Base-by-base conservation (phyloP, 805 yeast genomes). In the Cyberlindnera bimundalis region DNA sequence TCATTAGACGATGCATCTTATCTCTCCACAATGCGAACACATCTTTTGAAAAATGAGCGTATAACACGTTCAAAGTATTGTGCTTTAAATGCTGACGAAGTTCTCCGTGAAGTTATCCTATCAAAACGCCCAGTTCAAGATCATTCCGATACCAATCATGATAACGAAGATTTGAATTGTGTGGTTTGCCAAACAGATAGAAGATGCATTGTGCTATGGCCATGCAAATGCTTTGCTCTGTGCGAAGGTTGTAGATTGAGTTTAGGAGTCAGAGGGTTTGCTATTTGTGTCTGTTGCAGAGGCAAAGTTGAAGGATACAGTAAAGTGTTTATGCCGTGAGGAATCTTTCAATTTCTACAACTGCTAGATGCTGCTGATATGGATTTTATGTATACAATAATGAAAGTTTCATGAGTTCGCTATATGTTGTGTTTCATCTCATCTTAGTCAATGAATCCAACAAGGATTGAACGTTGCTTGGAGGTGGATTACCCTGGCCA, bases 131-230 rank as follows among this genome's bases (percentile, higher is more conserved):
- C 46, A 26, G 29, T 33, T 17, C 31, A 29, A 5, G 24, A 17
- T 7, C 25, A 39, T 11, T 21, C 42, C 32, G 17, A 36, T 9
- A 29, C 41, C 10, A 54, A 52, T 8, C 55, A 51, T 13, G 60
- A 59, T 2, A 65, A 60, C 7, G 66, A 61, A 20, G 59, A 67
- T 17, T 49, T 76, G 6, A 66, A 68, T 6, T 89, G 97, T 62
- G 95, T 86, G 6, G 81, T 90, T 3, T 90, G 97, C 59, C 91
- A 84, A 51, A 70, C 73, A 5, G 78, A 82, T 43, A 74, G 79
- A 5, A 70, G 96, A 49, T 84, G 82, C 42, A 76, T 90, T 30
- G 79, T 90, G 8, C 67, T 91, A 3, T 90, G 97, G 97, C 97
- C 97, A 0, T 90, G 97, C 58, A 76, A 79, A 52, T 90, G 97